Conservation (phyloP, 805 yeast species). For the Ogataea trehalophila region DNA sequence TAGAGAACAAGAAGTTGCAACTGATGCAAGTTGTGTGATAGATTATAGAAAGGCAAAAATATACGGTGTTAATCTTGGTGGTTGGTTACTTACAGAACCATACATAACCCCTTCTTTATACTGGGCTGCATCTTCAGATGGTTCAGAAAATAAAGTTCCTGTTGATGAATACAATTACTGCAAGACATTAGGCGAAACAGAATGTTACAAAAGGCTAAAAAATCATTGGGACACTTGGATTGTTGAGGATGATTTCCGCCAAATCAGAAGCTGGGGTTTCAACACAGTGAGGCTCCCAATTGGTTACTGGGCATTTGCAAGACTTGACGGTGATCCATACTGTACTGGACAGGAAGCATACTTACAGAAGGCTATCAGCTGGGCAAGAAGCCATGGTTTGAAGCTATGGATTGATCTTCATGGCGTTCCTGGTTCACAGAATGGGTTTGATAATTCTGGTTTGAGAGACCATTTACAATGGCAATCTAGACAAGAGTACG, state of each 20-base stretch:
- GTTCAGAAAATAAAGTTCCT: constrained; percentile 39
- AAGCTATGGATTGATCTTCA: constrained; percentile 75
- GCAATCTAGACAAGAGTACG: constrained; percentile 36
- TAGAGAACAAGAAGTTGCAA: background rate
- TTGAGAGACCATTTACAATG: constrained; percentile 46
- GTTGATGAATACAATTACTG: constrained; percentile 59
- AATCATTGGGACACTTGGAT: constrained; percentile 57
- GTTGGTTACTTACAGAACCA: constrained; percentile 71
- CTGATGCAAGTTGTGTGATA: background rate
- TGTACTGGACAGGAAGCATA: constrained; percentile 62
- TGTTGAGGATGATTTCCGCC: constrained; percentile 51
- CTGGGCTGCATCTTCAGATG: constrained; percentile 24
- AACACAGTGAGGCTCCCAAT: constrained; percentile 73
- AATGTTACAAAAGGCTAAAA: constrained; percentile 38
- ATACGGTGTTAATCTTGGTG: constrained; percentile 56
- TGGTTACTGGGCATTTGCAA: constrained; percentile 76
- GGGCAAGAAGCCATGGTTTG: constrained; percentile 58
- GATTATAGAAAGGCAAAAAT: constrained; percentile 25
- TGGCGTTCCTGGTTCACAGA: constrained; percentile 81
- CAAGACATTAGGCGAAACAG: constrained; percentile 41
- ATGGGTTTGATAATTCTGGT: constrained; percentile 83
- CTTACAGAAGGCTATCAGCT: constrained; percentile 57
- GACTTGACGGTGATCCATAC: constrained; percentile 51
- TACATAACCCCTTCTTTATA: constrained; percentile 64
- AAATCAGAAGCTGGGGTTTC: constrained; percentile 49